Evolutionary conservation across 768 basidiomycete genomes (phyloP), one percentile per base, ranked within the genome.

Genomic region (Asterophora parasitica): DNA sequence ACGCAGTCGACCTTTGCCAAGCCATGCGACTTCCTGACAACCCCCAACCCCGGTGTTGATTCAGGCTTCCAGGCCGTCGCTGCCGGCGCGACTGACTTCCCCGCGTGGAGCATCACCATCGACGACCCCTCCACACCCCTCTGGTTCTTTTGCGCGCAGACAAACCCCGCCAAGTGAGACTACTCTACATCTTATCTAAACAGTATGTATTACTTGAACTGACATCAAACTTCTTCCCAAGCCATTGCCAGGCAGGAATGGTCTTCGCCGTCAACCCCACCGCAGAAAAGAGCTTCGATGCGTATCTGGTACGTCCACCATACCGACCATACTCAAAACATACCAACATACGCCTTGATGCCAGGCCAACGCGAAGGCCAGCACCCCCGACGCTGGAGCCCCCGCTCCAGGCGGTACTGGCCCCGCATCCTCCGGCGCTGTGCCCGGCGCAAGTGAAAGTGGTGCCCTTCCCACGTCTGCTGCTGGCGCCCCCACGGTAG

Each of bases 121-220:
- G 61, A 66, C 43, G 66, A 78, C 57, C 62, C 66, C 13, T 62
- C 69, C n/a, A 54, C 66, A 2, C 78, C 82, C 9, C 61, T 81
- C 19, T 84, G 81, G 81, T 81, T 83, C 72, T 80, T 70, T 72
- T 83, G 80, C 52, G 70, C 67, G 13, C 79, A 82, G 62, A 69
- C 66, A 1, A 55, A 9, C 9, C 61, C 66, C 26, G 57, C 46
- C 1, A 46, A 41, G 63, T 66, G 51, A 52, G 52, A 31, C 44
- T 44, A 36, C 11, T 32, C 13, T 33, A 45, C 19, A 27, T 32
- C 28, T 15, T 23, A 27, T 32, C 28, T 15, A 32, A 43, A 5
- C 6, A 23, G 41, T 4, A 13, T 4, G 5, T 30, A 12, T 36
- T 7, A 23, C 7, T 9, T 20, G 32, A 47, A 2, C 40, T 42